Evolutionary conservation across 2,329 filamentous ascomycete genomes (phyloP).

Genomic region (Pseudopithomyces chartarum): DNA sequence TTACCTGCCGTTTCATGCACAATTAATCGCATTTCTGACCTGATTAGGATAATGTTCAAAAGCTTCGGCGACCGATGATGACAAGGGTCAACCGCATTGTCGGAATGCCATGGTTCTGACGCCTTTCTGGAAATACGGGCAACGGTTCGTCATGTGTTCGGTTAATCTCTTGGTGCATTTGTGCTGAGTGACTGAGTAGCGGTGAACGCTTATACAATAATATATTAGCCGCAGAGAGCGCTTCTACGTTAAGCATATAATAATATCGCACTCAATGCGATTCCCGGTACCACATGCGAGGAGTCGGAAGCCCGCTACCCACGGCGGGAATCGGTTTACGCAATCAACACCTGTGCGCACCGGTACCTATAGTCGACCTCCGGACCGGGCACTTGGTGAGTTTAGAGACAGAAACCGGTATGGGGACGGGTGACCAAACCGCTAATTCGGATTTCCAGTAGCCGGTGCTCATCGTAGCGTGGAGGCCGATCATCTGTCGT

Average conservation of each 20-base stretch:
- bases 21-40: background rate
- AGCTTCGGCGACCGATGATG: background rate
- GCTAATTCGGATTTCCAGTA: conserved; percentile 5
- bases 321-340: background rate
- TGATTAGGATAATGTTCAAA: conserved; percentile 3
- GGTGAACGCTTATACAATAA: conserved; percentile 1
- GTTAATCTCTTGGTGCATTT: background rate
- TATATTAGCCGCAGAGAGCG: conserved; percentile 3
- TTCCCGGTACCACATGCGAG: background rate
- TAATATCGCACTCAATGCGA: background rate
- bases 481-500: conserved; percentile 3
- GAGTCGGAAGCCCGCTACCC: background rate
- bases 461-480: background rate
- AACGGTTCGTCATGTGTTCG: conserved; percentile 1
- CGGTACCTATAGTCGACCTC: background rate
- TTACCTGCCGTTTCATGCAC: background rate
- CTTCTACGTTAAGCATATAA: background rate
- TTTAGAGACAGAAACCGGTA: background rate
- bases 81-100: conserved; percentile 1
- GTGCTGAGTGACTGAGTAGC: conserved; percentile 3
- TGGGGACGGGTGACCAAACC: background rate
- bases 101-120: background rate
- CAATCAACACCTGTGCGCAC: background rate
- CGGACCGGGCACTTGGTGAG: background rate
- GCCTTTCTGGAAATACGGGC: conserved; percentile 1